A percentile compares a stretch with the other conserved stretches of the same genome.
Conservation (phyloP, 441 rosid species). For the Eruca vesicaria region DNA sequence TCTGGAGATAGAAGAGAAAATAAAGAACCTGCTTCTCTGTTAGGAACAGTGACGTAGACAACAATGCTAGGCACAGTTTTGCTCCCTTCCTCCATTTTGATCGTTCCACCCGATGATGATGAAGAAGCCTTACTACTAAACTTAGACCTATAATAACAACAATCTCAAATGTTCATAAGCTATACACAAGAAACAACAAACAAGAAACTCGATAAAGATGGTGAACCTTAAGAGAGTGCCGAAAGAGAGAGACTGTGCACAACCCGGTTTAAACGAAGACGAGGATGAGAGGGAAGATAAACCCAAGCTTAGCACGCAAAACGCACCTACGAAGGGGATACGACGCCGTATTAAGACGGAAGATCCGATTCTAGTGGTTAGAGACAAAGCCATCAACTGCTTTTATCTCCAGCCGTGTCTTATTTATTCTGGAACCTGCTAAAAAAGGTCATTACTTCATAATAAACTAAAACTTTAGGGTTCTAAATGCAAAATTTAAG, state of each 20-base stretch:
- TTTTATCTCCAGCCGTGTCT: not conserved
- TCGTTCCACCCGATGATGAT: slow-evolving; percentile 29
- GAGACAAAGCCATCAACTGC: slow-evolving; percentile 43
- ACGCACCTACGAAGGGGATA: slow-evolving; percentile 67
- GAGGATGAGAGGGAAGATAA: slow-evolving; percentile 45
- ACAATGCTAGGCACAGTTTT: slow-evolving; percentile 69
- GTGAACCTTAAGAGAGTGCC: slow-evolving; percentile 50
- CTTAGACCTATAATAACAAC: slow-evolving; percentile 45
- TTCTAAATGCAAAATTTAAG: not conserved
- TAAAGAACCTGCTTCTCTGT: slow-evolving; percentile 69
- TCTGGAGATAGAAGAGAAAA: not conserved
- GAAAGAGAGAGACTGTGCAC: slow-evolving; percentile 52
- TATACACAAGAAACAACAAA: not conserved
- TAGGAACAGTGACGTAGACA: slow-evolving; percentile 83
- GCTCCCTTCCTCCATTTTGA: slow-evolving; percentile 62
- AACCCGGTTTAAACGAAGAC: slow-evolving; percentile 49
- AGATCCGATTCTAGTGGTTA: slow-evolving; percentile 36
- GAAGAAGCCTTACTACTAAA: slow-evolving; percentile 42
- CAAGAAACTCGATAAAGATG: not conserved
- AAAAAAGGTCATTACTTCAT: not conserved
- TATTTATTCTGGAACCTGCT: slow-evolving; percentile 18
- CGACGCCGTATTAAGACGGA: slow-evolving; percentile 52
- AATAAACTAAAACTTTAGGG: not conserved
- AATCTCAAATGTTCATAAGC: not conserved
- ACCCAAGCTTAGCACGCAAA: slow-evolving; percentile 68